Percentiles rank a stretch among this genome's conserved stretches.
These are phyloP conservation scores for Hyphodiscus sp. DNA, from an alignment of 2,329 filamentous ascomycete genomes.

Conservation along the genomic window DNA sequence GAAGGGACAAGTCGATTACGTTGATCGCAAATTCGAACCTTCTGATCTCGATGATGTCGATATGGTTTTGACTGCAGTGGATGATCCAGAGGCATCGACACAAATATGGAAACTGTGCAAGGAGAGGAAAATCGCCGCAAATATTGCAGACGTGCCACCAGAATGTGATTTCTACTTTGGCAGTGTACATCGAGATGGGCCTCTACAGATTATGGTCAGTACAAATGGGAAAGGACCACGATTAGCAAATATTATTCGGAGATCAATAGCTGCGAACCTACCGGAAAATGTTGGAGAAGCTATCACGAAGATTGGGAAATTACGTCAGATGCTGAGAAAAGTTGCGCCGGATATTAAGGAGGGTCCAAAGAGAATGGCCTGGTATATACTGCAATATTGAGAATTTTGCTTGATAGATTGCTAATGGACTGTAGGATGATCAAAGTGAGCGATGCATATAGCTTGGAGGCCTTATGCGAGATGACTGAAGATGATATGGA, in stretches of 20 bases:
- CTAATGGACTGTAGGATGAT: slow-evolving; percentile 65
- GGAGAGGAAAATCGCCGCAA: slow-evolving; percentile 73
- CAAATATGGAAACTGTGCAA: slow-evolving; percentile 93
- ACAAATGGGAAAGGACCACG: slow-evolving; percentile 96
- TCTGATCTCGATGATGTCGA: slow-evolving; percentile 78
- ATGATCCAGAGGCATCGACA: slow-evolving; percentile 86
- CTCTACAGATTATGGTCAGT: slow-evolving; percentile 96
- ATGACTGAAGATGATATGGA: slow-evolving; percentile 84
- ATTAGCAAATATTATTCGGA: slow-evolving; percentile 77
- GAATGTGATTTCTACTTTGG: slow-evolving; percentile 99
- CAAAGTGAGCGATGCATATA: slow-evolving; percentile 81
- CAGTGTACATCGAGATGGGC: slow-evolving; percentile 88
- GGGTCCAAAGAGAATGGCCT: slow-evolving; percentile 83
- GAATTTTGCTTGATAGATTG: slow-evolving; percentile 6
- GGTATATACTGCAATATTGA: slow-evolving; percentile 44
- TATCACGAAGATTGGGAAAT: slow-evolving; percentile 73
- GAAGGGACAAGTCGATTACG: slow-evolving; percentile 67
- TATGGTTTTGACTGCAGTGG: slow-evolving; percentile 90
- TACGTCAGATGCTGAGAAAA: slow-evolving; percentile 73
- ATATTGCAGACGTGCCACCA: slow-evolving; percentile 92
- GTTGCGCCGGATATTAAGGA: slow-evolving; percentile 67
- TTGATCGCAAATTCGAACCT: slow-evolving; percentile 79
- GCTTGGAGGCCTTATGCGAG: slow-evolving; percentile 74
- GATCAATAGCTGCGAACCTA: slow-evolving; percentile 70
- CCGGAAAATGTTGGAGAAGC: slow-evolving; percentile 78